Evolutionary conservation across 768 basidiomycete species (phyloP), one percentile per base, ranked within the genome.

Genomic region (Peribolospora baueri): DNA sequence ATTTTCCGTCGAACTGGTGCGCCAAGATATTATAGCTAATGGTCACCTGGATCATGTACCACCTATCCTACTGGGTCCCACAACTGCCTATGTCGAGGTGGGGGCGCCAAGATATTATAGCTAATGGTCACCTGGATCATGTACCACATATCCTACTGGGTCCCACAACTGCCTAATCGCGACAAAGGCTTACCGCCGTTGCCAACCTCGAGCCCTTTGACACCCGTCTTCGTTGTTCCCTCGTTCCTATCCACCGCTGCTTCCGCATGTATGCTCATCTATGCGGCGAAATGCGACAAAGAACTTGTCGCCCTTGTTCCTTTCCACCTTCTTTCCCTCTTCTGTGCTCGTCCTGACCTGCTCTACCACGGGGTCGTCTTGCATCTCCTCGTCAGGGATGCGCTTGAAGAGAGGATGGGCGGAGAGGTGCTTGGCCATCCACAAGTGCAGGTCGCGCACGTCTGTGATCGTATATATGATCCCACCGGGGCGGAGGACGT

Each of bases 401-500:
- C 73, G 71, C 60, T 86, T 76, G 67, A 98, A 97, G 10, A 91
- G 70, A 0, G 90, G 90, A 64, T 88, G 91, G 2, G 72, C 74
- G 48, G 76, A 76, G n/a, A 97, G 72, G 70, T 97, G 90, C 4
- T 75, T 71, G 53, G 76, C 79, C 86, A 95, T 95, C 93, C 93
- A 98, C 55, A 81, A 76, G 65, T 91, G 82, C 13, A 98, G 75
- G 64, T 95, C 88, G 61, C 77, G 73, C 43, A 98, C 93, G 63
- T 98, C 93, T 7, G 93, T 98, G 67, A 95, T 88, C 9, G 91
- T 97, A 70, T 97, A 98, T 37, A 97, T 74, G 64, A 91, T 81
- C 5, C 93, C 93, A n/a, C 88, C 90, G 0, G 84, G 84, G 38
- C 77, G 75, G 47, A 98, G 76, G 36, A 84, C 82, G 65, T 85